Evolutionary conservation across 1,284 basidiomycete genomes (phyloP), one percentile per base, ranked within the genome.

Genomic region (Caloboletus firmus): DNA sequence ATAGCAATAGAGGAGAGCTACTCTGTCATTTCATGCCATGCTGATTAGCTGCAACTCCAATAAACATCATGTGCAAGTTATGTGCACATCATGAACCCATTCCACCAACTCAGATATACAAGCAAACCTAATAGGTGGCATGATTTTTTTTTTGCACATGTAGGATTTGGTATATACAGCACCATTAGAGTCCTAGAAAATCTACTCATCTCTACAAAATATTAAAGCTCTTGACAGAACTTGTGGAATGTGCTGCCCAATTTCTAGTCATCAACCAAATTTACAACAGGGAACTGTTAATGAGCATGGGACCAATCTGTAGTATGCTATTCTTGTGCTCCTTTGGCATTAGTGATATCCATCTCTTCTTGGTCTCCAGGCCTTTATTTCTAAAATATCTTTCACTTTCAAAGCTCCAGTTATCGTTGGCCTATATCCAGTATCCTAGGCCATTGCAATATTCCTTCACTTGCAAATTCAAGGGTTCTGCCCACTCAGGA

Each of bases 311-410:
- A 0, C 58, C 58, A 35, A 59, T 44, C 2, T 60, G 49, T 5
- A 6, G 1, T 15, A 26, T 9, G 13, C 12, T 12, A 0, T 12
- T 32, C 43, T 50, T 51, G 20, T 17, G 15, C 3, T 32, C 17
- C 37, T 37, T 56, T 1, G 58, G 56, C 30, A 59, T 45, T 20
- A 59, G 58, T 9, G 13, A 22, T 3, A 59, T 37, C 58, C 58
- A 59, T 44, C 50, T 49, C 22, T 44, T 52, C 22, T 57, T 57
- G 11, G 60, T 57, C 32, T 59, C 43, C 0, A 15, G 43, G 6
- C 69, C 74, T 47, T 66, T 59, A 12, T 61, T 56, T 0, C 73
- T 71, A 35, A 74, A 71, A 55, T 76, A 76, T 13, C 75, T 61
- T 47, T 61, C 61, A 17, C 64, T 67, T 58, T 75, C 74, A 43